Evolutionary conservation across 306 rosid species (phyloP).

Genomic region (Psophocarpus tetragonolobus): DNA sequence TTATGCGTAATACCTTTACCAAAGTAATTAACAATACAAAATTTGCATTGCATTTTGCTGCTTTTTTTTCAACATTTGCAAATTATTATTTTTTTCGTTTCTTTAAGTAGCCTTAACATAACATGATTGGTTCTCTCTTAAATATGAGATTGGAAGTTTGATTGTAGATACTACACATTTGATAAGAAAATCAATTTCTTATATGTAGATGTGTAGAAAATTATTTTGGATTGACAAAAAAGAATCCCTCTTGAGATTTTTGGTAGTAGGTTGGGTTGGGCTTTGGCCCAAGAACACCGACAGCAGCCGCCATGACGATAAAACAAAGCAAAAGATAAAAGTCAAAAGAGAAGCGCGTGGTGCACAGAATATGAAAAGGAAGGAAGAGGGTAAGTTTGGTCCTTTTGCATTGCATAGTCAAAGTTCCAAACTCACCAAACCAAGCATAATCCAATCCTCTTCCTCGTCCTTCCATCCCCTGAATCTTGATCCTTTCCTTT

Average conservation of each 20-base stretch:
- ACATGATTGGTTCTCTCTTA: too few relatives aligned
- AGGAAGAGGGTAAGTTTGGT: background rate
- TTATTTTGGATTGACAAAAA: too few relatives aligned
- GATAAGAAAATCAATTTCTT: too few relatives aligned
- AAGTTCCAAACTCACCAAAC: background rate
- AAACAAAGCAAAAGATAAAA: background rate
- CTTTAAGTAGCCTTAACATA: too few relatives aligned
- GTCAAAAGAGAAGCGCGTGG: constrained; percentile 26
- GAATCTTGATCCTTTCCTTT: constrained; percentile 3
- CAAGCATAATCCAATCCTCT: background rate
- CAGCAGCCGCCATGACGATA: constrained; percentile 9
- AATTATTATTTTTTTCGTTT: background rate
- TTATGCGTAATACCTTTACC: too few relatives aligned
- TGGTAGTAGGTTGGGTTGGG: background rate
- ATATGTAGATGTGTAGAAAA: too few relatives aligned
- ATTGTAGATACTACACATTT: too few relatives aligned
- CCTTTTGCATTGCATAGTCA: background rate
- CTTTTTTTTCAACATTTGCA: too few relatives aligned
- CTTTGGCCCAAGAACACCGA: background rate
- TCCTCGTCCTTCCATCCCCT: constrained; percentile 4
- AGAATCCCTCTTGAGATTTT: too few relatives aligned
- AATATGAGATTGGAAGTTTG: too few relatives aligned
- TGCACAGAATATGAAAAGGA: background rate
- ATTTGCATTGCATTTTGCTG: too few relatives aligned
- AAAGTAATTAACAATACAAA: background rate